Conservation (phyloP, 1,284 basidiomycete species). For the Cryptococcus sp. region DNA sequence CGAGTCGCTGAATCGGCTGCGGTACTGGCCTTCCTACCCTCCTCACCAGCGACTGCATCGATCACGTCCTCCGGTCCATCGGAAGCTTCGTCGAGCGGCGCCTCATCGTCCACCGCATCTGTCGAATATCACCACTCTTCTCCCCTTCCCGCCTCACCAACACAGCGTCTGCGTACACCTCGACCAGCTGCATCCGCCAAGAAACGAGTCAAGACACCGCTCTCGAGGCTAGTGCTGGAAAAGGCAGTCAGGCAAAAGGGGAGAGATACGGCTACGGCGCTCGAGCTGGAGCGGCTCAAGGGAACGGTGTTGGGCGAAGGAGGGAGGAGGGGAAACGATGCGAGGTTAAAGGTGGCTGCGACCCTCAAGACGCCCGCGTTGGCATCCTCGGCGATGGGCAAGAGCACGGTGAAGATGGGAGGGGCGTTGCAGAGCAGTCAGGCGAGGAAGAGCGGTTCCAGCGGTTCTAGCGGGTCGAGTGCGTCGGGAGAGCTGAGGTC, state of each 20-base stretch:
- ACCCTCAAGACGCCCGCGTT: not conserved
- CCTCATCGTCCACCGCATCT: not conserved
- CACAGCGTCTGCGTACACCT: slow-evolving; percentile 20
- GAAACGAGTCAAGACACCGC: slow-evolving; percentile 29
- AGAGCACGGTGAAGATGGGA: slow-evolving; percentile 6
- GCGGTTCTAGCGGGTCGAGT: too few relatives aligned
- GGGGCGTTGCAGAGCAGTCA: not conserved
- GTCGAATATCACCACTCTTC: slow-evolving; percentile 2
- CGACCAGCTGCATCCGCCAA: slow-evolving; percentile 17
- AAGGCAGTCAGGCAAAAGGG: slow-evolving; percentile 21
- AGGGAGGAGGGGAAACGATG: slow-evolving; percentile 16
- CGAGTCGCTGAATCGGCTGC: slow-evolving; percentile 59
- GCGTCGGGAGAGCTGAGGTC: not conserved
- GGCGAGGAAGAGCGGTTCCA: not conserved
- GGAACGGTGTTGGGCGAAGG: slow-evolving; percentile 19
- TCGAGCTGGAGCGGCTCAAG: not conserved
- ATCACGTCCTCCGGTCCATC: too few relatives aligned
- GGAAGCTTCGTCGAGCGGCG: too few relatives aligned
- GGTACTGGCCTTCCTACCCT: slow-evolving; percentile 57
- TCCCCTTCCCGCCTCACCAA: slow-evolving; percentile 16
- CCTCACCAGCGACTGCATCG: slow-evolving; percentile 37
- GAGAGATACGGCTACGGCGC: slow-evolving; percentile 6
- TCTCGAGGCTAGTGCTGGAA: slow-evolving; percentile 40
- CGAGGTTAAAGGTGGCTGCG: slow-evolving; percentile 7
- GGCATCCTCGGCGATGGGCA: slow-evolving; percentile 3